These are phyloP conservation scores for Colletotrichum sp. DNA, from an alignment of 2,329 filamentous ascomycete species.

Conservation along the genomic window DNA sequence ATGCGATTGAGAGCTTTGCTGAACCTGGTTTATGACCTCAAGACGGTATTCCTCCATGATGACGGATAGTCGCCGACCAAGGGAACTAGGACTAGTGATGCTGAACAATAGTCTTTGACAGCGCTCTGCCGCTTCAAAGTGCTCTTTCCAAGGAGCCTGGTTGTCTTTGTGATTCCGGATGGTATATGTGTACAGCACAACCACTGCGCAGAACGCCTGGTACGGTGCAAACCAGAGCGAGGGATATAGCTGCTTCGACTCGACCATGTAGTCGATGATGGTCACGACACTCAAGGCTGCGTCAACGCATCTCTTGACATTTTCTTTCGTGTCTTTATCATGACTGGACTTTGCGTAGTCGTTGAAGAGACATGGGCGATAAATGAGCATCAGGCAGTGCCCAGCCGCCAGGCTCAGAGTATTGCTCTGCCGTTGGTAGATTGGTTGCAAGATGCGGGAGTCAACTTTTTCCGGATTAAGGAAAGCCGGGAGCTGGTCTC, in stretches of 20 bases:
- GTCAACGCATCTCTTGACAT: slow-evolving; percentile 32
- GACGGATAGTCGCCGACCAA: slow-evolving; percentile 43
- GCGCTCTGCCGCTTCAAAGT: slow-evolving; percentile 39
- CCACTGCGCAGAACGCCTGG: slow-evolving; percentile 46
- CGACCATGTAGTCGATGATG: slow-evolving; percentile 40
- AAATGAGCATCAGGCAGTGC: slow-evolving; percentile 43
- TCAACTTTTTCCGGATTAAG: neutral
- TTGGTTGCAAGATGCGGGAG: slow-evolving; percentile 29
- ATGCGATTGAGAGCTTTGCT: slow-evolving; percentile 17
- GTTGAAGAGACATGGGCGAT: slow-evolving; percentile 39
- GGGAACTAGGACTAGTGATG: slow-evolving; percentile 39
- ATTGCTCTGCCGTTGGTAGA: slow-evolving; percentile 44
- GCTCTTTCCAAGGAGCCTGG: slow-evolving; percentile 26
- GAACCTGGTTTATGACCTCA: slow-evolving; percentile 19
- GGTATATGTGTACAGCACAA: slow-evolving; percentile 46
- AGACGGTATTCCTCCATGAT: slow-evolving; percentile 39
- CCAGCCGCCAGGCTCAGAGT: slow-evolving; percentile 45
- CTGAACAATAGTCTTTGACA: slow-evolving; percentile 43
- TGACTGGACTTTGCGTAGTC: slow-evolving; percentile 27
- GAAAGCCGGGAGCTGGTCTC: neutral
- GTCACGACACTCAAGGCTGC: slow-evolving; percentile 41
- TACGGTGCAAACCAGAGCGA: slow-evolving; percentile 39
- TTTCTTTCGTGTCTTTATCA: slow-evolving; percentile 7
- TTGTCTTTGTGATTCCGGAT: slow-evolving; percentile 38
- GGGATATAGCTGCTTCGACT: slow-evolving; percentile 32